These are phyloP conservation scores for Backusella parvicylindrica DNA, from an alignment of 192 early-diverging fungal species.

Conservation along the genomic window DNA sequence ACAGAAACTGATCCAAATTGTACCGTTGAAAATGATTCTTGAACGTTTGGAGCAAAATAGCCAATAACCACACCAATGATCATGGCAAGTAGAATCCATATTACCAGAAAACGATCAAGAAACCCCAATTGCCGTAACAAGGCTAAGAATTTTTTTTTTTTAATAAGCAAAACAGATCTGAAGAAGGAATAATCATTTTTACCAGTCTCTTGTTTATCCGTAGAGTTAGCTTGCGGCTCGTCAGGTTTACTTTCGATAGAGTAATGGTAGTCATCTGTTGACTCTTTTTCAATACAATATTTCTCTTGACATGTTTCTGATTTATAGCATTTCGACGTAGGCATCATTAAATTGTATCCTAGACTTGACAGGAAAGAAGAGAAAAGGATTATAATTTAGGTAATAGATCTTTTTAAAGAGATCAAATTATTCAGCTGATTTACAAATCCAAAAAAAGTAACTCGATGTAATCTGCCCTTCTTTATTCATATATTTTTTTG, in stretches of 20 bases:
- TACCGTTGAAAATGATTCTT: constrained; percentile 45
- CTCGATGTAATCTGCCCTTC: background rate
- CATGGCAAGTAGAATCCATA: constrained; percentile 50
- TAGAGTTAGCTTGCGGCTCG: background rate
- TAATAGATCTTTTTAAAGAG: background rate
- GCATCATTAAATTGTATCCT: background rate
- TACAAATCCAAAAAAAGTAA: background rate
- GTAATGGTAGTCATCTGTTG: background rate
- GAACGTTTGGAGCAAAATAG: constrained; percentile 53
- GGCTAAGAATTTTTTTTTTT: background rate
- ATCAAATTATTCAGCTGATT: background rate
- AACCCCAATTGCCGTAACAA: constrained; percentile 20
- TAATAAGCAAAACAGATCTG: no score
- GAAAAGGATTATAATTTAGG: background rate
- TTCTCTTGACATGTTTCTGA: constrained; percentile 16
- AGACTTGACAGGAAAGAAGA: background rate
- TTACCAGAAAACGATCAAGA: constrained; percentile 35
- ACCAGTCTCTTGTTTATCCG: background rate
- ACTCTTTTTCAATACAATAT: constrained; percentile 10
- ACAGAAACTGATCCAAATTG: constrained; percentile 64
- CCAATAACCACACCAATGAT: constrained; percentile 55
- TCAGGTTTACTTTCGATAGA: background rate
- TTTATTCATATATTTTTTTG: background rate
- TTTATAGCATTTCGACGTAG: constrained; percentile 5
- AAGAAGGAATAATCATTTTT: no score